phyloP scores from a whole-genome alignment of 2,329 filamentous ascomycete species.

The Apiospora arundinis region DNA sequence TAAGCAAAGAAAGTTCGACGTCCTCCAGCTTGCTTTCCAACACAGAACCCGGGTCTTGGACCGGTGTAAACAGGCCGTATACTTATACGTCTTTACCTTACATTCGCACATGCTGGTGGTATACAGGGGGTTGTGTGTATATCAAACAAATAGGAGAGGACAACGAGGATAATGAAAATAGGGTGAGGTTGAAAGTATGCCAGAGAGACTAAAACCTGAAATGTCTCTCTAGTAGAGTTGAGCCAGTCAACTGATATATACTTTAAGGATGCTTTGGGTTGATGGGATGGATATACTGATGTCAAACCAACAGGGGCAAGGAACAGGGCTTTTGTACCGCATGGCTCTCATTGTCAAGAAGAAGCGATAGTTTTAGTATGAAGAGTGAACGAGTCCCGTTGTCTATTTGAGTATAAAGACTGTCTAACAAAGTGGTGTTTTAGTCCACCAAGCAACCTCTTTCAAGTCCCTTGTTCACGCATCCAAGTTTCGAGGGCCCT shows the following conservation, averaged over 20 bases:
- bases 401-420: background rate
- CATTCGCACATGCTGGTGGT: constrained; percentile 1
- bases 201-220: background rate
- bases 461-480: background rate
- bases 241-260: background rate
- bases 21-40: constrained; percentile 16
- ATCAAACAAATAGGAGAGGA: background rate
- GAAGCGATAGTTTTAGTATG: background rate
- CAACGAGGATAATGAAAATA: background rate
- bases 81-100: constrained; percentile 9
- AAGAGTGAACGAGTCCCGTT: background rate
- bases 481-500: background rate
- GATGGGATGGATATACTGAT: background rate
- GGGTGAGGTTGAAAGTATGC: background rate
- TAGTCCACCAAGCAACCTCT: background rate
- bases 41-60: background rate
- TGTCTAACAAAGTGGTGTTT: background rate
- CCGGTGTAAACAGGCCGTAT: constrained; percentile 22
- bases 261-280: background rate
- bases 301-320: background rate
- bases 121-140: background rate
- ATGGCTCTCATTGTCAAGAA: background rate
- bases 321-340: constrained; percentile 2
- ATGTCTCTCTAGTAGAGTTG: constrained; percentile 7
- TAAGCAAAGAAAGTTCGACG: constrained; percentile 12